Evolutionary conservation across 495 filamentous ascomycete species (phyloP).

Genomic region (Clavariopsis aquatica): DNA sequence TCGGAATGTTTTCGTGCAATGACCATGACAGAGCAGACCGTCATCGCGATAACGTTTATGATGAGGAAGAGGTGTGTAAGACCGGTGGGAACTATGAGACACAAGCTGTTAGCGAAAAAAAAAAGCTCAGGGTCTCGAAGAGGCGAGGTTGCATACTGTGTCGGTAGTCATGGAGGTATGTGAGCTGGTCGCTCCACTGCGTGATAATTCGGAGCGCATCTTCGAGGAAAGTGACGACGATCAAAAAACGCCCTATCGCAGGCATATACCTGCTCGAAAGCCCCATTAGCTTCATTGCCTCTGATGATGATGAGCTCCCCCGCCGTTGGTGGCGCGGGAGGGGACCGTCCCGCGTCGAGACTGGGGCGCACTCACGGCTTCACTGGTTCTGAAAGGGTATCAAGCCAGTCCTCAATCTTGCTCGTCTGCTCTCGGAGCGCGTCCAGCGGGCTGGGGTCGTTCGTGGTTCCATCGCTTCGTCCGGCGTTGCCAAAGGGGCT

Average conservation of each 20-base stretch:
- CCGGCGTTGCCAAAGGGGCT: constrained; percentile 54
- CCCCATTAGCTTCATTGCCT: constrained; percentile 22
- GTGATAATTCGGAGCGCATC: constrained; percentile 95
- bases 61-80: constrained; percentile 93
- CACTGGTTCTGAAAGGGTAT: constrained; percentile 83
- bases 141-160: constrained; percentile 64
- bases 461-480: constrained; percentile 61
- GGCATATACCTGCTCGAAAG: constrained; percentile 72
- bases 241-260: constrained; percentile 92
- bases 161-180: constrained; percentile 89
- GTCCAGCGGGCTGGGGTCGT: constrained; percentile 85
- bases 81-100: constrained; percentile 72
- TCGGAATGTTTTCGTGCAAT: constrained; percentile 90
- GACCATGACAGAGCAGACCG: constrained; percentile 75
- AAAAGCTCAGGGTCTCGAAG: constrained; percentile 17
- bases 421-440: constrained; percentile 90
- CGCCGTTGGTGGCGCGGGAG: neutral
- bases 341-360: neutral
- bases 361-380: constrained; percentile 78
- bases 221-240: constrained; percentile 97
- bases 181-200: constrained; percentile 95
- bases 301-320: neutral
- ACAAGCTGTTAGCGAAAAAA: constrained; percentile 27
- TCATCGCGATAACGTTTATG: constrained; percentile 87
- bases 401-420: constrained; percentile 95